Evolutionary conservation across 768 basidiomycete genomes (phyloP), one percentile per base, ranked within the genome.

Genomic region (Boletus tomentosulus): DNA sequence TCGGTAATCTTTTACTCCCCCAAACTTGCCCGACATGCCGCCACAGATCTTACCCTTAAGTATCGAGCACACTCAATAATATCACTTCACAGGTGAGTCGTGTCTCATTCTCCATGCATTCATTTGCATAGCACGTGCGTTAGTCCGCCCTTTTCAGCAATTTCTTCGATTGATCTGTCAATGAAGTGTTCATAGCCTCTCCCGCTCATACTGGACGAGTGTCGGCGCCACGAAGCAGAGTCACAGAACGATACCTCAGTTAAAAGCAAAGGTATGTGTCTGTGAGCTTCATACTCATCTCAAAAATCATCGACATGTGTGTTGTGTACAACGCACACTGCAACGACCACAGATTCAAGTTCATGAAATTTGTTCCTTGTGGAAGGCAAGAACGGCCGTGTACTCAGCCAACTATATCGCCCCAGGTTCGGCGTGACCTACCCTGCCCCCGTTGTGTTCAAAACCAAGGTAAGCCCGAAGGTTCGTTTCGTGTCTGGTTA

Each of bases 301-400:
- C 31, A 15, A 48, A 57, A 27, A 42, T 53, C 51, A 33, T 51
- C 22, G 25, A 52, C 50, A 65, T 65, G 64, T 65, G 64, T 27
- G 28, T 25, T 24, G 38, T 33, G 33, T 19, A 39, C 4, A 4
- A 59, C 3, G 55, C 48, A 5, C 57, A 35, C 19, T 19, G 19
- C 19, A 19, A 19, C 19, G 19, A 19, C 19, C 19, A 19, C 19
- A 19, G 19, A 19, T 19, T 19, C 19, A 19, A 19, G 19, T 19
- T 19, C 1, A 19, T 19, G 19, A 19, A 19, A 19, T 19, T 19
- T 19, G 19, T 19, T 19, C 19, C 19, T 19, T 19, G 19, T 19
- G 19, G 19, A 19, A 19, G 19, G 19, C 19, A 19, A 19, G 19
- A 19, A 19, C 19, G 19, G 19, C 19, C 19, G 19, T 19, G 19